Percentiles rank a stretch among this genome's conserved stretches.
phyloP scores from a whole-genome alignment of 106 monocot species.

The Acorus calamus region DNA sequence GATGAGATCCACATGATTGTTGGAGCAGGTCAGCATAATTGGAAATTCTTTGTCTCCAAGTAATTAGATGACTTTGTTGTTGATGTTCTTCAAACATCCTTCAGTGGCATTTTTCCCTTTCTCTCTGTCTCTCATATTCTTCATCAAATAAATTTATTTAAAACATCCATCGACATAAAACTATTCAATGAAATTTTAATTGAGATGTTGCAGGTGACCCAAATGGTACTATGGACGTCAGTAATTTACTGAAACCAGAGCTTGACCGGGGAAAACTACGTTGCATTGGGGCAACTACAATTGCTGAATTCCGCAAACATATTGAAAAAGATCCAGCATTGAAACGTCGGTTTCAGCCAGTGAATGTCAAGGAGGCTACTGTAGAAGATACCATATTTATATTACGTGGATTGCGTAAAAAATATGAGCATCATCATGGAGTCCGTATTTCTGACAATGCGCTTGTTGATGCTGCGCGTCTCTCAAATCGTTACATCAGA shows the following conservation, averaged over 20 bases:
- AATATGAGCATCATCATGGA: slow-evolving; percentile 12
- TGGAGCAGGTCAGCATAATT: slow-evolving; percentile 30
- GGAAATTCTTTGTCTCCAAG: slow-evolving; percentile 20
- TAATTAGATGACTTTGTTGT: too few relatives aligned
- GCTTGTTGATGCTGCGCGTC: slow-evolving; percentile 3
- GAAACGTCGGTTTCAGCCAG: slow-evolving; percentile 9
- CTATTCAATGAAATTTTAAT: neutral
- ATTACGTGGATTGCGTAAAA: slow-evolving; percentile 5
- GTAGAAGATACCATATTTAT: slow-evolving; percentile 12
- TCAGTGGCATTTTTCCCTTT: too few relatives aligned
- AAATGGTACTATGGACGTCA: slow-evolving; percentile 97
- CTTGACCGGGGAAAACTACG: slow-evolving; percentile 58
- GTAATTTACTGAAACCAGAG: slow-evolving; percentile 95
- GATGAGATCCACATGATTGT: slow-evolving; percentile 33
- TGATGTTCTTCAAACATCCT: too few relatives aligned
- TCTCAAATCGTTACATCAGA: slow-evolving; percentile 11
- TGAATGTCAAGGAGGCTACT: slow-evolving; percentile 2
- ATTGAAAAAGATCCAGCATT: slow-evolving; percentile 14
- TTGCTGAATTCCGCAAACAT: slow-evolving; percentile 8
- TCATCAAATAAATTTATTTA: too few relatives aligned
- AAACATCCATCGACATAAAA: too few relatives aligned
- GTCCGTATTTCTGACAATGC: slow-evolving; percentile 17
- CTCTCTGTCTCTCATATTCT: too few relatives aligned
- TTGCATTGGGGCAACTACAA: slow-evolving; percentile 14
- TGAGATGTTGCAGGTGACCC: slow-evolving; percentile 55